Evolutionary conservation across 106 monocot species (phyloP).

Genomic region (Dioscorea zingiberensis): DNA sequence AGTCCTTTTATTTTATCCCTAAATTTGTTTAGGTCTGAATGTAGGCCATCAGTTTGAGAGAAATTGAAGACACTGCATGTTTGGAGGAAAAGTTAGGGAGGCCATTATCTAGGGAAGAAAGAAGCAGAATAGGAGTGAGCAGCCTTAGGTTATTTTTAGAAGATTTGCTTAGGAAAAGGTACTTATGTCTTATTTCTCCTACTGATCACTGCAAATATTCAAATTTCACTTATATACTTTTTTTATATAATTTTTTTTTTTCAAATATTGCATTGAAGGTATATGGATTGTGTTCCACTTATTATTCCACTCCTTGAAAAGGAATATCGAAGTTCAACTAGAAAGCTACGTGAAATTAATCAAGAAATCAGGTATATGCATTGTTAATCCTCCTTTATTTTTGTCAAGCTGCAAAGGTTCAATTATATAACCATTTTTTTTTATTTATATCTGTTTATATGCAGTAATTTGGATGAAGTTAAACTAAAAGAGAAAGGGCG

Average conservation of each 20-base stretch:
- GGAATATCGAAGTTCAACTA: slow-evolving; percentile 57
- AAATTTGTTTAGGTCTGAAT: not conserved
- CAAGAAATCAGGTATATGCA: slow-evolving; percentile 58
- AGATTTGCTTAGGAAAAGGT: slow-evolving; percentile 77
- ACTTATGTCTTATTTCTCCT: not conserved
- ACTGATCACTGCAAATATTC: not conserved
- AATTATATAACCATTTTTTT: not conserved
- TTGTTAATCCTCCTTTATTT: no score
- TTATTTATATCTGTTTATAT: slow-evolving; percentile 2
- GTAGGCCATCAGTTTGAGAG: slow-evolving; percentile 73
- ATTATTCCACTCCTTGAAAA: slow-evolving; percentile 86
- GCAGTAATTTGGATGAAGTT: slow-evolving; percentile 60
- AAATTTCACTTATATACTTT: not conserved
- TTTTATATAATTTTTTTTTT: not conserved
- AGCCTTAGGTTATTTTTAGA: slow-evolving; percentile 77
- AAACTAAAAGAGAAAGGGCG: slow-evolving; percentile 73
- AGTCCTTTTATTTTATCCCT: not conserved
- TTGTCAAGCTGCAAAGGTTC: not conserved
- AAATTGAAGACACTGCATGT: slow-evolving; percentile 63
- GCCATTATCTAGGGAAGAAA: slow-evolving; percentile 66
- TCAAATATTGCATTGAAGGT: slow-evolving; percentile 29
- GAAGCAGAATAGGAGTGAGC: slow-evolving; percentile 75
- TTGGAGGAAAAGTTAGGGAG: slow-evolving; percentile 81
- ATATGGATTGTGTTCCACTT: slow-evolving; percentile 76
- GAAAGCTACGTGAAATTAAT: slow-evolving; percentile 60